Evolutionary conservation across 805 yeast species (phyloP).

Genomic region (Wickerhamomyces bovis): DNA sequence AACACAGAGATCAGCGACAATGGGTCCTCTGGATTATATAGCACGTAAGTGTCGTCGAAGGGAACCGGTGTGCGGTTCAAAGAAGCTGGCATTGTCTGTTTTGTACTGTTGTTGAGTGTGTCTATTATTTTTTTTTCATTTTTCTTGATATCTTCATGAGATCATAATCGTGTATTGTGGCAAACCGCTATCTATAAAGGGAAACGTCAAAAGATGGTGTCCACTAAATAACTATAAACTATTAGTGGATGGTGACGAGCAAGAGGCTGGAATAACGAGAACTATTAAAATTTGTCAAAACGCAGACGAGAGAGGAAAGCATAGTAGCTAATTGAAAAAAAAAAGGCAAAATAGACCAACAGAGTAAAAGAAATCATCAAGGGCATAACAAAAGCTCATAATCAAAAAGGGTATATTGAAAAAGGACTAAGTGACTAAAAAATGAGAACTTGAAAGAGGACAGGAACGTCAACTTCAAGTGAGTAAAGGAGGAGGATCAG

Average conservation of each 20-base stretch:
- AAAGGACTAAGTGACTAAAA: background rate
- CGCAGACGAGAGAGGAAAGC: background rate
- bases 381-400: background rate
- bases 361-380: background rate
- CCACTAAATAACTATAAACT: background rate
- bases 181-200: background rate
- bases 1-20: slow-evolving; percentile 60
- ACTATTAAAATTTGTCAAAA: background rate
- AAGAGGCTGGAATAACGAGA: background rate
- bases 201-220: background rate
- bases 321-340: background rate
- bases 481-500: background rate
- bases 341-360: background rate
- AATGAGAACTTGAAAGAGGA: background rate
- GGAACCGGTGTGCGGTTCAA: slow-evolving; percentile 37
- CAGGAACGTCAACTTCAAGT: background rate
- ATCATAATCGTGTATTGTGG: background rate
- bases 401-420: background rate
- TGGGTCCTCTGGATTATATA: slow-evolving; percentile 63
- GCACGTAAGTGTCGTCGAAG: slow-evolving; percentile 80
- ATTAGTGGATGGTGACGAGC: background rate
- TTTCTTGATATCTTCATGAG: too few relatives aligned
- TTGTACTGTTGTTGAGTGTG: too few relatives aligned
- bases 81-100: background rate
- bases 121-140: too few relatives aligned